Evolutionary conservation across 78 protist species (phyloP).

Genomic region (Tieghemostelium lacteum): DNA sequence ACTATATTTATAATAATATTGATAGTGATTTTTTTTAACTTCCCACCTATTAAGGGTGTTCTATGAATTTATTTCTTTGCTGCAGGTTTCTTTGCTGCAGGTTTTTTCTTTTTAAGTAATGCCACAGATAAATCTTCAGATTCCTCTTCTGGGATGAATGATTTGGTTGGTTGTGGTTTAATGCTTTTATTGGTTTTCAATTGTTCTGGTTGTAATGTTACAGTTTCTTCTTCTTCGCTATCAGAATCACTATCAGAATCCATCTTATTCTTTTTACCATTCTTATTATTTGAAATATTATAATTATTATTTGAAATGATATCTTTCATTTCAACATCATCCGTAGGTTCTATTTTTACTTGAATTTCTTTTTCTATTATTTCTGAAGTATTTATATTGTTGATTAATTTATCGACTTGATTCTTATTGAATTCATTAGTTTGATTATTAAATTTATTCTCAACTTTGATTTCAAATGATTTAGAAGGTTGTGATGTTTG

Average conservation of each 20-base stretch:
- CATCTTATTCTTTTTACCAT: constrained; percentile 8
- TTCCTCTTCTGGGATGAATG: constrained; percentile 21
- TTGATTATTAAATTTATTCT: neutral
- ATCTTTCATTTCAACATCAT: neutral
- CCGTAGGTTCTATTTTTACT: neutral
- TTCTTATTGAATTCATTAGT: neutral
- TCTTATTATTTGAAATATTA: neutral
- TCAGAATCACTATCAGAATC: constrained; percentile 31
- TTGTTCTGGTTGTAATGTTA: constrained; percentile 2
- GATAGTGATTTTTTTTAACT: neutral
- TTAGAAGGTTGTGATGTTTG: neutral
- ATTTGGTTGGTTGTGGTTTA: constrained; percentile 7
- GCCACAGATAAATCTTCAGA: constrained; percentile 67
- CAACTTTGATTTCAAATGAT: neutral
- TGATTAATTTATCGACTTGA: too few relatives aligned
- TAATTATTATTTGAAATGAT: neutral
- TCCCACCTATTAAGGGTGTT: too few relatives aligned
- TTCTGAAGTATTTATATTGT: constrained; percentile 2
- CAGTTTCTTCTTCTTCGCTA: constrained; percentile 65
- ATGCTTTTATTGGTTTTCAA: neutral
- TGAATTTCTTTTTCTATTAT: neutral
- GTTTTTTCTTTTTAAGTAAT: constrained; percentile 14
- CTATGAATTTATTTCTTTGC: constrained; percentile 50
- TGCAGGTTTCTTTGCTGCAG: constrained; percentile 24
- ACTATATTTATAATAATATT: neutral